phyloP scores from a whole-genome alignment of 2,329 filamentous ascomycete genomes.

The Coccinonectria pachysandricola region DNA sequence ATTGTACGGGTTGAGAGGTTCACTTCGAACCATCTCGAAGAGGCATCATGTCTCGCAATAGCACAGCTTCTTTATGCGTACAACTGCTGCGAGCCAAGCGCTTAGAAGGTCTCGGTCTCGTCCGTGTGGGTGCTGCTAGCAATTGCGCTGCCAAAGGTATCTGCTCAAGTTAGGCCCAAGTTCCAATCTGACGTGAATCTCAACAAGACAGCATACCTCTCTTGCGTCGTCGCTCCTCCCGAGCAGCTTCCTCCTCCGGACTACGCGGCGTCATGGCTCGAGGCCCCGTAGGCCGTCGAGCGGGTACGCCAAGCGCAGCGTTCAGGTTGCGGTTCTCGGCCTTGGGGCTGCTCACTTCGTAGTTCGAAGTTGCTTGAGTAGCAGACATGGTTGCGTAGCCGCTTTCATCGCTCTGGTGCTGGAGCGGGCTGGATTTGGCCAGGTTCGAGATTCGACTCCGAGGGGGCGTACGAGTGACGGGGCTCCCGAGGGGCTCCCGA shows the following conservation, averaged over 20 bases:
- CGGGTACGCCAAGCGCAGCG: conserved; percentile 40
- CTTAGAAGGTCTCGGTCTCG: conserved; percentile 29
- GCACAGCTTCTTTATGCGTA: too few relatives aligned
- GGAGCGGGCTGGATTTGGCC: conserved; percentile 44
- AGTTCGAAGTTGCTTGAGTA: conserved; percentile 38
- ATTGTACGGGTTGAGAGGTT: too few relatives aligned
- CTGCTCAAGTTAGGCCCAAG: conserved; percentile 17
- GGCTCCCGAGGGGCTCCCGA: conserved; percentile 30
- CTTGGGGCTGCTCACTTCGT: conserved; percentile 43
- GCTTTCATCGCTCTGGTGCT: conserved; percentile 45
- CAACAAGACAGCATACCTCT: too few relatives aligned
- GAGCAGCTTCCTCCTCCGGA: conserved; percentile 34
- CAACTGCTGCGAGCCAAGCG: too few relatives aligned
- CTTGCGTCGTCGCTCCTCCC: conserved; percentile 42
- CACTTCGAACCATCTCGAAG: too few relatives aligned
- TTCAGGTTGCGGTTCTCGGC: conserved; percentile 48
- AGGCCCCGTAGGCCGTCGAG: conserved; percentile 46
- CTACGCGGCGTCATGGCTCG: conserved; percentile 51
- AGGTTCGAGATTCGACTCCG: conserved; percentile 41
- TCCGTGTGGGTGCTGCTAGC: conserved; percentile 25
- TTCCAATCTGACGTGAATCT: too few relatives aligned
- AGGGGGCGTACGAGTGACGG: conserved; percentile 33
- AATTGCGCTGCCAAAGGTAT: conserved; percentile 28
- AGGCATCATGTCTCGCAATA: too few relatives aligned
- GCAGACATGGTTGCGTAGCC: conserved; percentile 40